Conservation (phyloP, 345 rosid species). For the Eucalyptus urophylla region DNA sequence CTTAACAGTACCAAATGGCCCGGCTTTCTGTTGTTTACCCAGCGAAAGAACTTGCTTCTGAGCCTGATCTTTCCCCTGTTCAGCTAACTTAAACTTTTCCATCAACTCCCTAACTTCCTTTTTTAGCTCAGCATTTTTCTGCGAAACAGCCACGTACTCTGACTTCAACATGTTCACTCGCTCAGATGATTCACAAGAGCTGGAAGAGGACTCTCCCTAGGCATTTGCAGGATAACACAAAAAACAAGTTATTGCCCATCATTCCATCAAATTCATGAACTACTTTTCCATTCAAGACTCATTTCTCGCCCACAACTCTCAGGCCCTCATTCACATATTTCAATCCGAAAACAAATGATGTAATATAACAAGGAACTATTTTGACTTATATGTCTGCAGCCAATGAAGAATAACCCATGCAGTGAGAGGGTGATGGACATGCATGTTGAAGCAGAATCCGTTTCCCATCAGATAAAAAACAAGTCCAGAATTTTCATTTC, state of each 20-base stretch:
- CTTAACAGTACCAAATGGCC: conserved; percentile 35
- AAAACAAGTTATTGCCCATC: neutral
- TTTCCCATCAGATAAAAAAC: neutral
- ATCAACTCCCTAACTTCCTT: conserved; percentile 19
- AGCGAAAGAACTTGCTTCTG: conserved; percentile 21
- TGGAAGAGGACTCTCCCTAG: neutral
- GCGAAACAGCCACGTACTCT: conserved; percentile 4
- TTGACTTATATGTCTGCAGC: neutral
- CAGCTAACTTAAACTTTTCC: conserved; percentile 23
- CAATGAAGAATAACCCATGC: neutral
- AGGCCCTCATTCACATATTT: neutral
- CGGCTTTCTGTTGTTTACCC: conserved; percentile 27
- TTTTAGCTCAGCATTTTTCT: conserved; percentile 21
- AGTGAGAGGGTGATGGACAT: neutral
- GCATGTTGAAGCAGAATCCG: neutral
- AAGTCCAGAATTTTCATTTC: neutral
- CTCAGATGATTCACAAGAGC: conserved; percentile 17
- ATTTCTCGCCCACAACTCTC: neutral
- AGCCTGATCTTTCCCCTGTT: conserved; percentile 26
- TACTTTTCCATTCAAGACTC: neutral
- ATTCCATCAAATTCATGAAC: neutral
- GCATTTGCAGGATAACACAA: neutral
- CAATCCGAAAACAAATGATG: neutral
- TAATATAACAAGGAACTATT: neutral
- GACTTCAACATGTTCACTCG: conserved; percentile 20